Conservation (phyloP, 352 stramenopile genomes). For the Albugo candida region DNA sequence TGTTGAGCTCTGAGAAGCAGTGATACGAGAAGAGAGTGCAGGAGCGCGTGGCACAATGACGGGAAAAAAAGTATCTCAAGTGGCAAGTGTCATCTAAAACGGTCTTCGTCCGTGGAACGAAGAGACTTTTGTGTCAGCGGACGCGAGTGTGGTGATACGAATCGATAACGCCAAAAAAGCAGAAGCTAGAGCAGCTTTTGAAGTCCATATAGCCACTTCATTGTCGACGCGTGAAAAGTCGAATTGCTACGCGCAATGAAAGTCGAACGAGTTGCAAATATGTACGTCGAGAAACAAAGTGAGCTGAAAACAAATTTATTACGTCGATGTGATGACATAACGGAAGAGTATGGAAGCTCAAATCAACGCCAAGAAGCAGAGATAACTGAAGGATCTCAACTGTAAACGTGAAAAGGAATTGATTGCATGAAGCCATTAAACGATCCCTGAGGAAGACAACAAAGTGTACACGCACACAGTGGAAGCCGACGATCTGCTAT, state of each 20-base stretch:
- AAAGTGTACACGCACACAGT: no score
- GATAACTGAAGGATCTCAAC: conserved; percentile 29
- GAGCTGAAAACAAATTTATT: conserved; percentile 33
- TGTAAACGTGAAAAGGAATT: conserved; percentile 3
- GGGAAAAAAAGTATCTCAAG: conserved; percentile 3
- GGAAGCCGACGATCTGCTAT: no score
- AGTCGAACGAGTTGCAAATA: conserved; percentile 30
- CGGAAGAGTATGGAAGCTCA: conserved; percentile 50
- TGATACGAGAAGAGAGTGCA: conserved; percentile 29
- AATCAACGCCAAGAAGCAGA: conserved; percentile 49
- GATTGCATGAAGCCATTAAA: background rate
- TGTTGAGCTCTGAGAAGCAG: conserved; percentile 17
- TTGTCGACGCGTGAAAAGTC: no score
- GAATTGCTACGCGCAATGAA: conserved; percentile 23
- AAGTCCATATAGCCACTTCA: conserved; percentile 16
- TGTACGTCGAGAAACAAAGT: conserved; percentile 40
- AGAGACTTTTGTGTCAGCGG: background rate
- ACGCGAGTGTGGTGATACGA: background rate
- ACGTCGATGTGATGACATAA: conserved; percentile 29
- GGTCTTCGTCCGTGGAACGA: conserved; percentile 1
- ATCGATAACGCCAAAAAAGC: conserved; percentile 5
- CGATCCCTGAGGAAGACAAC: no score
- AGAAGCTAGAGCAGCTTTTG: conserved; percentile 13
- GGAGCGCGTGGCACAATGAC: conserved; percentile 37
- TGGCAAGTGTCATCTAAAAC: background rate